A percentile compares a stretch with the other conserved stretches of the same genome.
Evolutionary conservation across 2,329 filamentous ascomycete species (phyloP).

Genomic region (Coleophoma eucalyptorum): DNA sequence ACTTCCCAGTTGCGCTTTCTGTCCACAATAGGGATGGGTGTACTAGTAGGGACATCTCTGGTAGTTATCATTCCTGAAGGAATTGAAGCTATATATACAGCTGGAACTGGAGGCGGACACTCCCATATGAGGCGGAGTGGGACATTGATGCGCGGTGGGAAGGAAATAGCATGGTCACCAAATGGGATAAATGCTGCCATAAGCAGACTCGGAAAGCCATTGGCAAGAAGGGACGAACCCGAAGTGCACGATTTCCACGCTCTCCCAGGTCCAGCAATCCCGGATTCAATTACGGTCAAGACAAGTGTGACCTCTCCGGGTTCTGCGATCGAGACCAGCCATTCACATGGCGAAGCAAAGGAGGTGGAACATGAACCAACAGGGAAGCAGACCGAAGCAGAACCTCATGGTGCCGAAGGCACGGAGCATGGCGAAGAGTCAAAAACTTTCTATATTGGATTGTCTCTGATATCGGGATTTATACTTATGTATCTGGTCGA

Average conservation of each 20-base stretch:
- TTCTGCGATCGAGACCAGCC: background rate
- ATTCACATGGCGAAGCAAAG: background rate
- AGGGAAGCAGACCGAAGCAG: slow-evolving; percentile 30
- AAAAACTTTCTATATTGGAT: slow-evolving; percentile 75
- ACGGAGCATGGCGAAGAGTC: slow-evolving; percentile 36
- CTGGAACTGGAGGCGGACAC: slow-evolving; percentile 29
- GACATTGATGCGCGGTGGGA: slow-evolving; percentile 4
- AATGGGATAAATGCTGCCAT: slow-evolving; percentile 14
- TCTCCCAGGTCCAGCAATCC: slow-evolving; percentile 6
- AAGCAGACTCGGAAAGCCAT: background rate
- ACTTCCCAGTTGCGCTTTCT: slow-evolving; percentile 84
- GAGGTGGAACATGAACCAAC: slow-evolving; percentile 14
- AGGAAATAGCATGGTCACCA: slow-evolving; percentile 15
- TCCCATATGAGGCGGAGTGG: slow-evolving; percentile 15
- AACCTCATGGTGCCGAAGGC: too few relatives aligned
- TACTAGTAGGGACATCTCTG: slow-evolving; percentile 89
- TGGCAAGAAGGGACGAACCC: background rate
- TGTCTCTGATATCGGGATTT: slow-evolving; percentile 85
- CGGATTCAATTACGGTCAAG: slow-evolving; percentile 1
- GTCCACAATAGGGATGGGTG: slow-evolving; percentile 88
- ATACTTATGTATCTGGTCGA: slow-evolving; percentile 97
- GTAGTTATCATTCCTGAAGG: slow-evolving; percentile 98
- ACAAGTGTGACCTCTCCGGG: slow-evolving; percentile 5
- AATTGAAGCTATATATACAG: slow-evolving; percentile 79
- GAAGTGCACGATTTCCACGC: slow-evolving; percentile 3